A percentile compares a stretch with the other conserved stretches of the same genome.
These are phyloP conservation scores for Fusarium euwallaceae DNA, from an alignment of 2,329 filamentous ascomycete species.

Conservation along the genomic window DNA sequence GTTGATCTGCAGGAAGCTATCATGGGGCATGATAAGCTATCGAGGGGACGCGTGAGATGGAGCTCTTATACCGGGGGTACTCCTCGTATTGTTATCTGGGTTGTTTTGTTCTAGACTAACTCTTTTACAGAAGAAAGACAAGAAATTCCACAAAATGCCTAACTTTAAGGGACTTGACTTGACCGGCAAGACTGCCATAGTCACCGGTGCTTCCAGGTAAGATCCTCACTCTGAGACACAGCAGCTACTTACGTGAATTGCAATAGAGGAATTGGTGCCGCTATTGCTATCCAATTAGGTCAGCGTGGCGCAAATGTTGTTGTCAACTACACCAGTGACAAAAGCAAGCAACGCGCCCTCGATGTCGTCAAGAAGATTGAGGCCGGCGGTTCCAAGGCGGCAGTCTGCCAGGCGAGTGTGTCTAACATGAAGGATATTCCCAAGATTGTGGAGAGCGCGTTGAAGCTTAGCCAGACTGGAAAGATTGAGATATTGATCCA, in stretches of 20 bases:
- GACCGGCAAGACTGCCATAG: slow-evolving; percentile 43
- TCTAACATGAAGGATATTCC: slow-evolving; percentile 27
- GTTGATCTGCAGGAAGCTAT: not conserved
- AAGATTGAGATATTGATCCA: slow-evolving; percentile 46
- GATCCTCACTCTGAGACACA: not conserved
- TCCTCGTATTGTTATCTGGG: not conserved
- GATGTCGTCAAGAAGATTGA: slow-evolving; percentile 34
- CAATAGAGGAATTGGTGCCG: slow-evolving; percentile 36
- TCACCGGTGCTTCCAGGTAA: slow-evolving; percentile 40
- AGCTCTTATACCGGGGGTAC: not conserved
- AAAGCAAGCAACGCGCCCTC: slow-evolving; percentile 31
- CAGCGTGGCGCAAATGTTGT: slow-evolving; percentile 39
- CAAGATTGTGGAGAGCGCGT: slow-evolving; percentile 34
- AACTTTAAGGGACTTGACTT: slow-evolving; percentile 41
- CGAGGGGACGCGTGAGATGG: not conserved
- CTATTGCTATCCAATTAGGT: slow-evolving; percentile 28
- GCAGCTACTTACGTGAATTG: not conserved
- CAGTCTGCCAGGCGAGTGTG: slow-evolving; percentile 32
- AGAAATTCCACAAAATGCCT: not conserved
- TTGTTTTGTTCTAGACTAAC: not conserved
- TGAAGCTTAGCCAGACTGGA: slow-evolving; percentile 34
- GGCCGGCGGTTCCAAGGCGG: slow-evolving; percentile 28
- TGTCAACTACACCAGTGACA: slow-evolving; percentile 34
- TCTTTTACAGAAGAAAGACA: not conserved
- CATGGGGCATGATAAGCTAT: not conserved